Base-by-base conservation (phyloP, 1,139 yeast genomes). In the Suhomyces anneliseae region DNA sequence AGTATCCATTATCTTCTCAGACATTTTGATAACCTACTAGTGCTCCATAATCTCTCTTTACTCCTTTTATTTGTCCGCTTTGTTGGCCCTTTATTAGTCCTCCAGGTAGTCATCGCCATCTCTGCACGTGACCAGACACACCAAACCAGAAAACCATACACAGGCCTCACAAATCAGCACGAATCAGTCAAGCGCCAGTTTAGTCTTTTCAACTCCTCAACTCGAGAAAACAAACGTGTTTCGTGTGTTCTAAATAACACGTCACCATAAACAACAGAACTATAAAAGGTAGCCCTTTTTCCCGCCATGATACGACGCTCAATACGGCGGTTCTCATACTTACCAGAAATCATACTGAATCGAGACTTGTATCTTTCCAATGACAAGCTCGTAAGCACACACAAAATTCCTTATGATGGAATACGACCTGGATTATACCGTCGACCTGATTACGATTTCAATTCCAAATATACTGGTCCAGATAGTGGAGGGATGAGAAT, bases 311-410 rank as follows among this genome's bases (percentile, higher is more conserved):
- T 38, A 38, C 40, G 40, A 29, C 26, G 33, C 11, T 12, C 24
- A n/a, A 38, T 27, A 12, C 34, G n/a, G 9, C 36, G n/a, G 31
- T 14, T 19, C 29, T 24, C 40, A 9, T 27, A 12, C 7, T 40
- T 48, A 27, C 43, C 52, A 4, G 51, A 45, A 27, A 39, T 51
- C 31, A 43, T 58, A 4, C 64, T 59, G 64, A 56, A 44, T 35
- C 40, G 49, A 38, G 65, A 61, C 39, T 43, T 60, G 24, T 60
- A 49, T 36, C 41, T 44, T 15, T 41, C 39, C 4, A 53, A 46
- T 46, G 44, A 44, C 38, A 48, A 44, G 29, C 31, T 48, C 27
- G 54, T 48, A 36, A 47, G 54, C 6, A 31, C 40, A 12, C 44
- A 49, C 34, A 51, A 53, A 36, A 39, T 53, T 7, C 49, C 55